Conservation (phyloP, 1,284 basidiomycete genomes). For the Ceratobasidium sp. region DNA sequence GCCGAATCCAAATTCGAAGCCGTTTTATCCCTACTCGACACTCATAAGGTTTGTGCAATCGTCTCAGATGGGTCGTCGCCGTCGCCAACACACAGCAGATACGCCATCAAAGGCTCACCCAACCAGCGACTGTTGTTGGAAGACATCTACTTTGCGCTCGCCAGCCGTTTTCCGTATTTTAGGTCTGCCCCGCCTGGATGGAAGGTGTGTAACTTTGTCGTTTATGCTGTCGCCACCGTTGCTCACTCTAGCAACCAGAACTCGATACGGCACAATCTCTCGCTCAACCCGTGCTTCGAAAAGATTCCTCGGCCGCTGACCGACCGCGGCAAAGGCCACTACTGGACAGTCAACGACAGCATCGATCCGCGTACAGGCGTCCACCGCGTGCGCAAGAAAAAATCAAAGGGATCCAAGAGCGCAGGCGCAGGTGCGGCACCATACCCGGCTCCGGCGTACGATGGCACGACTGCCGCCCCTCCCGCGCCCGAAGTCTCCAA, state of each 20-base stretch:
- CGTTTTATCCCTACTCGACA: conserved; percentile 84
- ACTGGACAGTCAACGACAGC: conserved; percentile 87
- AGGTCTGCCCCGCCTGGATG: conserved; percentile 80
- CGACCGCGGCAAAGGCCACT: conserved; percentile 85
- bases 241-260: conserved; percentile 62
- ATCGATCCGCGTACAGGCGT: conserved; percentile 85
- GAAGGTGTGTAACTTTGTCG: conserved; percentile 66
- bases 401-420: conserved; percentile 53
- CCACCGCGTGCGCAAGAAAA: conserved; percentile 81
- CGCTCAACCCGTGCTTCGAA: conserved; percentile 91
- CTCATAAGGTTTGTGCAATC: conserved; percentile 67
- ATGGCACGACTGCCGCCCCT: conserved; percentile 17
- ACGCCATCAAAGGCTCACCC: conserved; percentile 86
- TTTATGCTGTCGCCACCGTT: conserved; percentile 2
- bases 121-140: conserved; percentile 81
- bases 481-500: conserved; percentile 34
- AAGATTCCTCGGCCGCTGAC: conserved; percentile 89
- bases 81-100: conserved; percentile 54
- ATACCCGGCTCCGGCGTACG: conserved; percentile 35
- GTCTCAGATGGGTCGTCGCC: background rate
- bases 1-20: conserved; percentile 40
- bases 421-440: conserved; percentile 36
- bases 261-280: conserved; percentile 93
- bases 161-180: conserved; percentile 73
- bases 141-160: conserved; percentile 87